These are phyloP conservation scores for Leccinum pachyderme DNA, from an alignment of 1,284 basidiomycete genomes.

Conservation along the genomic window DNA sequence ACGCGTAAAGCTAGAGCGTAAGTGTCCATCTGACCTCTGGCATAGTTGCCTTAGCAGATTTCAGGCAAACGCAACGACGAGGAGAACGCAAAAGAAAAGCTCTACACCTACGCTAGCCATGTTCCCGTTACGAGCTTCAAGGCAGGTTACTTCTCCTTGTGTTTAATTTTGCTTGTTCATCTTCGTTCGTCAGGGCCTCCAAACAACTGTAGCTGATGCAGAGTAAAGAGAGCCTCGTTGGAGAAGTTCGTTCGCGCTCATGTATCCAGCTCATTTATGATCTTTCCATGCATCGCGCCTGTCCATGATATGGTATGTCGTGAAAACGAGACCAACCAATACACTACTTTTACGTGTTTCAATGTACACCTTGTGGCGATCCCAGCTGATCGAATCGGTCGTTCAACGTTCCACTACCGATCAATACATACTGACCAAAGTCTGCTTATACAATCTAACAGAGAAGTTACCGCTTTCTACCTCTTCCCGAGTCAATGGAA, in stretches of 20 bases:
- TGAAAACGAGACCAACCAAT: conserved; percentile 9
- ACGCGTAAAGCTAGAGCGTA: conserved; percentile 90
- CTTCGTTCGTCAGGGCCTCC: conserved; percentile 58
- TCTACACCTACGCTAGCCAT: conserved; percentile 87
- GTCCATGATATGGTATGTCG: conserved; percentile 11
- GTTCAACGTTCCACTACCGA: background rate
- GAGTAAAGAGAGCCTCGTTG: conserved; percentile 44
- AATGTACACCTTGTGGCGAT: background rate
- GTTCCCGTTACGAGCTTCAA: conserved; percentile 84
- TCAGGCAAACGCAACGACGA: conserved; percentile 58
- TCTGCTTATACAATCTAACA: no score
- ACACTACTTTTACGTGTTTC: background rate
- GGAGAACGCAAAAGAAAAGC: conserved; percentile 96
- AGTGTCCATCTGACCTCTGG: conserved; percentile 37
- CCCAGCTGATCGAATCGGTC: background rate
- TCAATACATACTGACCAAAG: no score
- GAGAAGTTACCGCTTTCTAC: no score
- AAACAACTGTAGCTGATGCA: conserved; percentile 78
- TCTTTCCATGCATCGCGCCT: conserved; percentile 12
- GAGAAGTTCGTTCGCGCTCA: conserved; percentile 7
- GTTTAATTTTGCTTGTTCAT: conserved; percentile 5
- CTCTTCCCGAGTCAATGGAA: no score
- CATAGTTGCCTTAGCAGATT: background rate
- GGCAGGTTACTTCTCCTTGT: conserved; percentile 44
- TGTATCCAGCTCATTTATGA: conserved; percentile 17